Evolutionary conservation across 768 basidiomycete species (phyloP), one percentile per base, ranked within the genome.

Genomic region (Panaeolus papilionaceus): DNA sequence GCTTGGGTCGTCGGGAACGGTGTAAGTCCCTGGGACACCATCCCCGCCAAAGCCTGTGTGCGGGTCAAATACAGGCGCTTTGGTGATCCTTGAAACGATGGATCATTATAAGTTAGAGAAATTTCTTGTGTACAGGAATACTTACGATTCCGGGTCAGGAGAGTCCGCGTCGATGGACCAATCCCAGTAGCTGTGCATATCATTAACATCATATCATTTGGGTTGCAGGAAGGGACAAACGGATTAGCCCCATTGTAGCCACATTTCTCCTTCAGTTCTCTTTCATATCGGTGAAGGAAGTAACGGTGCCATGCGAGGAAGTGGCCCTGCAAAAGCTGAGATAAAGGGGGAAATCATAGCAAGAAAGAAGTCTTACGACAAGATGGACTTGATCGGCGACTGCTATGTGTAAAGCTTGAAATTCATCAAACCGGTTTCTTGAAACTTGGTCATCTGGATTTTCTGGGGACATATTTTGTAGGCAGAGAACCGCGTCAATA

Each of bases 261-360:
- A 67, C 81, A 82, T 64, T 81, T 78, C 10, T 76, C 63, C 0
- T 77, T 76, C 39, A 82, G 68, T 3, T 79, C 75, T 0, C 26
- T 74, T 58, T 81, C 81, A 65, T 77, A 79, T 11, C 72, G 16
- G 23, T 72, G 70, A 7, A 80, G 23, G 64, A 75, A 72, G 11
- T 74, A 72, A 38, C 81, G 75, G 66, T 82, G 81, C 80, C 80
- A 82, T 0, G 79, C 78, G 1, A 81, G 67, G 65, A 81, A 80
- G 28, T 79, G 75, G 16, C 78, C 80, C 79, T 80, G 40, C 38
- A n/a, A 5, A 18, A 63, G 68, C 7, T 20, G n/a, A 20, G 4
- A 33, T 37, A 26, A 16, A 44, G 8, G n/a, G 37, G 20, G 14
- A 33, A 33, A 33, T 33, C 12, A 63, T n/a, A 23, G 23, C 23